Evolutionary conservation across 495 filamentous ascomycete genomes (phyloP).

Genomic region (Lasiosphaeris hirsuta): DNA sequence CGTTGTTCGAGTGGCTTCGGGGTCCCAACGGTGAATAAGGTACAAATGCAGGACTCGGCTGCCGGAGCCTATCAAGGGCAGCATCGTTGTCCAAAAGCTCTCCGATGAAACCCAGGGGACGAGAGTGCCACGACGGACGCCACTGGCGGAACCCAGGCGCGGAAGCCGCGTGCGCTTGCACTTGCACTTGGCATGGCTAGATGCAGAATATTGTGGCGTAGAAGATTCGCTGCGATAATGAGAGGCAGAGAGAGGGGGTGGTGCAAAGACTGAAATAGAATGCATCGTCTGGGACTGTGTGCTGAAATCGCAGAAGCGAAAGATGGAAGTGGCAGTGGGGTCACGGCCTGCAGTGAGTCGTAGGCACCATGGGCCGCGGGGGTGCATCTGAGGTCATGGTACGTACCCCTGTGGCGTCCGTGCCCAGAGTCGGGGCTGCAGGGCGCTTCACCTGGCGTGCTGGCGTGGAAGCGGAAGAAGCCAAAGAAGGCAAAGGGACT

Average conservation of each 20-base stretch:
- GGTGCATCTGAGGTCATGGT: background rate
- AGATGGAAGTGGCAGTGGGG: background rate
- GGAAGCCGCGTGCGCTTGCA: background rate
- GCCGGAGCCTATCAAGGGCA: slow-evolving; percentile 6
- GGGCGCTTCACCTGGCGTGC: background rate
- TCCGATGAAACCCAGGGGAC: background rate
- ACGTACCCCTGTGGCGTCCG: background rate
- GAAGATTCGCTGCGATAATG: no score
- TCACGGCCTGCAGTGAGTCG: background rate
- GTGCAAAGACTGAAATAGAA: no score
- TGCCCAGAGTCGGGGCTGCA: background rate
- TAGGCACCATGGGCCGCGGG: background rate
- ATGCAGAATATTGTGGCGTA: background rate
- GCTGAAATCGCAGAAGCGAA: background rate
- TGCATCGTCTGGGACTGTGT: no score
- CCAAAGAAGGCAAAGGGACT: background rate
- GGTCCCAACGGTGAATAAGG: slow-evolving; percentile 1
- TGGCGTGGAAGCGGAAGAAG: background rate
- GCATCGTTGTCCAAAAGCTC: slow-evolving; percentile 6
- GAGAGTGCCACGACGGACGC: no score
- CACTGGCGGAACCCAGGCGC: no score
- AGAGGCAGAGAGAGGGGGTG: no score
- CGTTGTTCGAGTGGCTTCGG: background rate
- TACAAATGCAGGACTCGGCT: slow-evolving; percentile 11
- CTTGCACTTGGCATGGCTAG: background rate